phyloP scores from a whole-genome alignment of 164 flowering plant genomes.

The Vitis cinerea region DNA sequence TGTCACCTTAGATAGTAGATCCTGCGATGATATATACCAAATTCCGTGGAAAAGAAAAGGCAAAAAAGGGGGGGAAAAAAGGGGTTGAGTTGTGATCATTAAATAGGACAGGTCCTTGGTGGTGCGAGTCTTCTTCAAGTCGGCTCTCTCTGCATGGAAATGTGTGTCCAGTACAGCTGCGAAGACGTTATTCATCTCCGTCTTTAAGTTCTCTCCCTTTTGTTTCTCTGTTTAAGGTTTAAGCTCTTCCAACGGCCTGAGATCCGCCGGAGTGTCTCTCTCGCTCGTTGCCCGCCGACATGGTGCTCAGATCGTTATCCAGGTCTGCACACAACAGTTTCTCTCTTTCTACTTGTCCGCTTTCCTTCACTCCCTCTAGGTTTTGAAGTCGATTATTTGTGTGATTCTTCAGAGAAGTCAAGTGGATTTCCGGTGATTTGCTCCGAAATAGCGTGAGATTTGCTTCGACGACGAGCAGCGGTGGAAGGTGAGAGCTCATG shows the following conservation, averaged over 20 bases:
- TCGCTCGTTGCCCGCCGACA: background rate
- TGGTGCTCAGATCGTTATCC: background rate
- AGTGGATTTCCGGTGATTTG: background rate
- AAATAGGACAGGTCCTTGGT: background rate
- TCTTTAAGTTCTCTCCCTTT: background rate
- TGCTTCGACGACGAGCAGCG: background rate
- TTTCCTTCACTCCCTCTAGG: background rate
- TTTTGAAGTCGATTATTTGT: background rate
- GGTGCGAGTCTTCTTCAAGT: background rate
- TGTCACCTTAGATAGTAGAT: too few species aligned
- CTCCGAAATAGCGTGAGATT: background rate
- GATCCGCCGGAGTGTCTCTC: background rate
- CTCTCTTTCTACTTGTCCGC: background rate
- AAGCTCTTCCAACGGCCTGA: background rate
- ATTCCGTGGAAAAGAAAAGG: too few species aligned
- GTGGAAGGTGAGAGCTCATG: background rate
- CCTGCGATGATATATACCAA: too few species aligned
- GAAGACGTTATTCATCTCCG: background rate
- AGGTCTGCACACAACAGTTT: background rate
- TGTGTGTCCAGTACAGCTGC: background rate
- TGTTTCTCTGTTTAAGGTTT: background rate
- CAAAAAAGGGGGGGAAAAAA: too few species aligned
- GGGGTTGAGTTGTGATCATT: background rate
- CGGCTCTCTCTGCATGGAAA: constrained; percentile 5
- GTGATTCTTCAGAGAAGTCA: background rate